These are phyloP conservation scores for Clavispora carvajalis DNA, from an alignment of 805 yeast species.

Conservation along the genomic window DNA sequence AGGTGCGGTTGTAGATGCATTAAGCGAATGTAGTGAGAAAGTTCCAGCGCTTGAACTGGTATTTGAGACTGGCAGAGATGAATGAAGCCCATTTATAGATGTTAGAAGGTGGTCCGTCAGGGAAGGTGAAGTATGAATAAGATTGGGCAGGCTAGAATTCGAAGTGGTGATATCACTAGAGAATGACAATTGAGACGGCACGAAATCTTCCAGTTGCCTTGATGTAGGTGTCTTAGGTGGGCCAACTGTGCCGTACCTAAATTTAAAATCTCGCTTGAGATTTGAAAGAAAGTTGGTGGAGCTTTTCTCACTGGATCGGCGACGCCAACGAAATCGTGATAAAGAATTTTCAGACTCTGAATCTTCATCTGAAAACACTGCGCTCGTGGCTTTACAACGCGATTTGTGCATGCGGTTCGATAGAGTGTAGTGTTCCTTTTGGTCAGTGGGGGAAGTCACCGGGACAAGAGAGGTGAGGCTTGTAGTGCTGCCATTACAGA, in stretches of 20 bases:
- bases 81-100: not conserved
- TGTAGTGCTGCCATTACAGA: slow-evolving; percentile 31
- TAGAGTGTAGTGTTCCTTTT: not conserved
- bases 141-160: not conserved
- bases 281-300: slow-evolving; percentile 9
- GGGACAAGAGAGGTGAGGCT: slow-evolving; percentile 16
- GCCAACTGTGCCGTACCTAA: slow-evolving; percentile 7
- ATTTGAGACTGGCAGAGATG: not conserved
- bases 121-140: not conserved
- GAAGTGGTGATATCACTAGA: not conserved
- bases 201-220: not conserved
- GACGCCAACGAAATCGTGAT: slow-evolving; percentile 10
- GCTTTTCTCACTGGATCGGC: slow-evolving; percentile 13
- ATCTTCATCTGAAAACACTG: slow-evolving; percentile 33
- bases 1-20: not conserved
- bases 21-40: not conserved
- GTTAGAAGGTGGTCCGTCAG: not conserved
- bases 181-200: not conserved
- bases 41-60: not conserved
- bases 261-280: slow-evolving; percentile 14
- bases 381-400: slow-evolving; percentile 14
- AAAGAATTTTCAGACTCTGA: slow-evolving; percentile 23
- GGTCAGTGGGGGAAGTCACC: slow-evolving; percentile 8
- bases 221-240: slow-evolving; percentile 3
- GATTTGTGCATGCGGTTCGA: slow-evolving; percentile 1